A percentile compares a stretch with the other conserved stretches of the same genome.
These are phyloP conservation scores for Annulohypoxylon moriforme DNA, from an alignment of 495 filamentous ascomycete species.

Conservation along the genomic window DNA sequence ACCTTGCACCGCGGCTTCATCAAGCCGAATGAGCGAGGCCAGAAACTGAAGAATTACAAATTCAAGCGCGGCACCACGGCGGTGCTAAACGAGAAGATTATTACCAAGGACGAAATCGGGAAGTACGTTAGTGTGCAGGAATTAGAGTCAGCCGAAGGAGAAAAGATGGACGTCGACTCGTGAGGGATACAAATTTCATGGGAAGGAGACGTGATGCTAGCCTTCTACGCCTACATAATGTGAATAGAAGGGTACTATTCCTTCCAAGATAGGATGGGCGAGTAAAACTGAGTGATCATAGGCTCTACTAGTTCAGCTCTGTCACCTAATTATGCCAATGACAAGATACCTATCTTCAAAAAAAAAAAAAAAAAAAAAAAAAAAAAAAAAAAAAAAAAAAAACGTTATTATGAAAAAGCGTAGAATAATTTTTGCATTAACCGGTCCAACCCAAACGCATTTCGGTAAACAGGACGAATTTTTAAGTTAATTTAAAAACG, in stretches of 20 bases:
- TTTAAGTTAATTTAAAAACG: too few relatives aligned
- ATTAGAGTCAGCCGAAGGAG: conserved; percentile 73
- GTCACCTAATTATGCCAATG: not conserved
- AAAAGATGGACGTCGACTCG: conserved; percentile 95
- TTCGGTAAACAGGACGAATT: too few relatives aligned
- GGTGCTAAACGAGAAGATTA: conserved; percentile 91
- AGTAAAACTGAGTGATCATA: not conserved
- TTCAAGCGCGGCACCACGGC: conserved; percentile 92
- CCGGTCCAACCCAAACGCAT: too few relatives aligned
- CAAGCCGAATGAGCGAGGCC: conserved; percentile 88
- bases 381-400: too few relatives aligned
- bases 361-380: too few relatives aligned
- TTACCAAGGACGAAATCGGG: conserved; percentile 90
- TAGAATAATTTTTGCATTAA: too few relatives aligned
- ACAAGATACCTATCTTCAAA: not conserved
- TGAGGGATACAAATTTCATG: conserved; percentile 50
- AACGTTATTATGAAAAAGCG: too few relatives aligned
- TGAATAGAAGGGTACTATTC: conserved; percentile 18
- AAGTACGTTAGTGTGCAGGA: conserved; percentile 96
- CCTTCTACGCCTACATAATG: conserved; percentile 22
- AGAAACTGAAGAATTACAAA: conserved; percentile 92
- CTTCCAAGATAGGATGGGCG: not conserved
- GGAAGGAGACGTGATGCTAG: conserved; percentile 8
- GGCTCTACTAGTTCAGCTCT: not conserved
- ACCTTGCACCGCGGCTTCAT: conserved; percentile 90